Percentiles rank a stretch among this genome's conserved stretches.
These are phyloP conservation scores for Leccinellum albellum DNA, from an alignment of 768 basidiomycete genomes.

Conservation along the genomic window DNA sequence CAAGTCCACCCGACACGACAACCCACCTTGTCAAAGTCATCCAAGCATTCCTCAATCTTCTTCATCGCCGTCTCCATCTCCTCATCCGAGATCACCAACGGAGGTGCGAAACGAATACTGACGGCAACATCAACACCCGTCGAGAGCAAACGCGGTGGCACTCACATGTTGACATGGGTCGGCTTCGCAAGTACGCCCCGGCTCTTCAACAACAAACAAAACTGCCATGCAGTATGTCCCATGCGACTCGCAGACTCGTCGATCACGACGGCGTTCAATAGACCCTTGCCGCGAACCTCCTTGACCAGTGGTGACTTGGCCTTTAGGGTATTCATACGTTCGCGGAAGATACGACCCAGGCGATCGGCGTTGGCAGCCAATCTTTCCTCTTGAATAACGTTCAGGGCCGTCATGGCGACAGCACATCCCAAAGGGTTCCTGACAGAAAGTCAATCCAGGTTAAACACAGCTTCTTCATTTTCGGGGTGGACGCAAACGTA, in stretches of 20 bases:
- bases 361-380: slow-evolving; percentile 74
- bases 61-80: slow-evolving; percentile 72
- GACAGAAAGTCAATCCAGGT: not conserved
- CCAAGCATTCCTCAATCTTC: slow-evolving; percentile 72
- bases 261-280: slow-evolving; percentile 92
- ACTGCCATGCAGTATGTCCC: slow-evolving; percentile 90
- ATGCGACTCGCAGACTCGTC: slow-evolving; percentile 75
- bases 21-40: slow-evolving; percentile 76
- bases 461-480: not conserved
- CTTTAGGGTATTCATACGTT: slow-evolving; percentile 48
- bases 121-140: not conserved
- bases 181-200: slow-evolving; percentile 94
- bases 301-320: slow-evolving; percentile 63
- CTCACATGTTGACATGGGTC: slow-evolving; percentile 91
- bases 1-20: not conserved
- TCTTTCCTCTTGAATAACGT: slow-evolving; percentile 86
- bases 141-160: slow-evolving; percentile 7
- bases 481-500: slow-evolving; percentile 27
- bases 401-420: slow-evolving; percentile 88
- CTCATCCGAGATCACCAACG: slow-evolving; percentile 87
- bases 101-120: slow-evolving; percentile 95
- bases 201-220: slow-evolving; percentile 89
- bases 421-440: slow-evolving; percentile 96
- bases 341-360: slow-evolving; percentile 81
- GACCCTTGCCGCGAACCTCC: slow-evolving; percentile 78